These are phyloP conservation scores for Solanum hybrid DNA, from an alignment of 305 asterid species.

Conservation along the genomic window DNA sequence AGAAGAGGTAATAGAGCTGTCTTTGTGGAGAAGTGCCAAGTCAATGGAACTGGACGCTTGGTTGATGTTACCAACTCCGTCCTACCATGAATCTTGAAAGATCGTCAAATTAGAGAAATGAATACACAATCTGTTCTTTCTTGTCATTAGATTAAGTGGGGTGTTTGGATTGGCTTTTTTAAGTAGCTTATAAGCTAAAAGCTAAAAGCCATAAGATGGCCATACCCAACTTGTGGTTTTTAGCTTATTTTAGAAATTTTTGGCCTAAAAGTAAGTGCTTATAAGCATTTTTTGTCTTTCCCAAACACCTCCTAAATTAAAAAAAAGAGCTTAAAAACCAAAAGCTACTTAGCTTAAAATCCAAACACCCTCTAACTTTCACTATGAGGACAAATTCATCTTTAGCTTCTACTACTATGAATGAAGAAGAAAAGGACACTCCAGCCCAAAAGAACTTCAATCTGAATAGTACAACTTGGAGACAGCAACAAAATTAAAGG, in stretches of 20 bases:
- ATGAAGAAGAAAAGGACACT: background rate
- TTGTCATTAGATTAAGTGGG: background rate
- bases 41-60: slow-evolving; percentile 96
- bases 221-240: background rate
- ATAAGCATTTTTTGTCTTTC: background rate
- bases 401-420: background rate
- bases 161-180: background rate
- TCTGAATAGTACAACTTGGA: background rate
- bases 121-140: background rate
- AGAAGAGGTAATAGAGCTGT: slow-evolving; percentile 78
- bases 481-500: background rate
- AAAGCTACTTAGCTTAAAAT: background rate
- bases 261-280: background rate
- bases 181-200: background rate
- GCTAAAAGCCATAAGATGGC: background rate
- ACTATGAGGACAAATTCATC: background rate
- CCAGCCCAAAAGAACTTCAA: background rate
- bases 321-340: background rate
- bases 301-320: background rate
- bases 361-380: background rate
- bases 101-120: slow-evolving; percentile 17
- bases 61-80: slow-evolving; percentile 89
- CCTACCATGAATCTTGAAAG: slow-evolving; percentile 84
- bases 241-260: background rate
- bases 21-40: slow-evolving; percentile 92